These are phyloP conservation scores for Babesia divergens DNA, from an alignment of 169 alveolate species.

Conservation along the genomic window DNA sequence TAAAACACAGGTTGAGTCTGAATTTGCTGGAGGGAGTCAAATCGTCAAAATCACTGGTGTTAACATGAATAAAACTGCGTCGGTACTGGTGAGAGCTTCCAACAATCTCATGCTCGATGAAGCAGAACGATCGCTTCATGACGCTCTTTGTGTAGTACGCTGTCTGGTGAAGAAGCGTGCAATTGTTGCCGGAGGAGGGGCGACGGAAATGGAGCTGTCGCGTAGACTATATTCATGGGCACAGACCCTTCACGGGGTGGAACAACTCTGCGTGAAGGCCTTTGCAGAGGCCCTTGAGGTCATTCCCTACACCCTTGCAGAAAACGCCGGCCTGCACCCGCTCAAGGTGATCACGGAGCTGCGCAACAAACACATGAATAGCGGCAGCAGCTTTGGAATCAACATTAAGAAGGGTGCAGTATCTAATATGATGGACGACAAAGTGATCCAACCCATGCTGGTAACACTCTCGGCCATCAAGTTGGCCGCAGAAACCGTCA, in stretches of 20 bases:
- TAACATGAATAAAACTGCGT: conserved; percentile 90
- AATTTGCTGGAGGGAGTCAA: conserved; percentile 87
- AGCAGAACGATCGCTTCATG: conserved; percentile 98
- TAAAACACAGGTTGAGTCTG: conserved; percentile 53
- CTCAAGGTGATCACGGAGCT: conserved; percentile 94
- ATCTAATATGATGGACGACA: conserved; percentile 89
- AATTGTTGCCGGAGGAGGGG: conserved; percentile 99
- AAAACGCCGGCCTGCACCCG: conserved; percentile 98
- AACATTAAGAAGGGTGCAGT: conserved; percentile 88
- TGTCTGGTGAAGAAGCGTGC: conserved; percentile 93
- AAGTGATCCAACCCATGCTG: conserved; percentile 95
- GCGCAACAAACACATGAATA: conserved; percentile 88
- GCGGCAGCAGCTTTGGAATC: conserved; percentile 90
- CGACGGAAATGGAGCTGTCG: conserved; percentile 97
- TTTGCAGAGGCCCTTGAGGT: conserved; percentile 98
- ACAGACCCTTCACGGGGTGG: conserved; percentile 90
- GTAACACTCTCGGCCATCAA: conserved; percentile 95
- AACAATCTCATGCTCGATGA: conserved; percentile 93
- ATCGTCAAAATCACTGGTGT: conserved; percentile 94
- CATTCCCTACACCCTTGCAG: conserved; percentile 99
- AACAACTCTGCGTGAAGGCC: conserved; percentile 92
- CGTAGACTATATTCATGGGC: conserved; percentile 84
- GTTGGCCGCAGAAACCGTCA: conserved; percentile 97
- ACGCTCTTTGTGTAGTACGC: conserved; percentile 98
- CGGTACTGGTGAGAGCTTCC: conserved; percentile 95